Evolutionary conservation across 441 rosid genomes (phyloP).

Genomic region (Gossypium schwendimanii): DNA sequence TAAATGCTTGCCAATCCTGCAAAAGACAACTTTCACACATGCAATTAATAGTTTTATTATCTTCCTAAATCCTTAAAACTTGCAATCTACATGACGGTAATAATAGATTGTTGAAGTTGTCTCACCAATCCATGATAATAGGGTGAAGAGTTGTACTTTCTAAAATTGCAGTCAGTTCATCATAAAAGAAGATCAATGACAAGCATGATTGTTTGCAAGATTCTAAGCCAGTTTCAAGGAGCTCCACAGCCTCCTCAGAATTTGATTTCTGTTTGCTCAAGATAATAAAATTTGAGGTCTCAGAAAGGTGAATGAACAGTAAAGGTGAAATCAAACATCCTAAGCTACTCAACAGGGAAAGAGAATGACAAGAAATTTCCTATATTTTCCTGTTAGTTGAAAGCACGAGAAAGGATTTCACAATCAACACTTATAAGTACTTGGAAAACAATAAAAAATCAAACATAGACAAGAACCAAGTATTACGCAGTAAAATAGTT

Average conservation of each 20-base stretch:
- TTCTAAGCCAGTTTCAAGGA: constrained; percentile 56
- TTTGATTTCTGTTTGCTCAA: constrained; percentile 44
- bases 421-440: not conserved
- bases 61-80: constrained; percentile 14
- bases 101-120: constrained; percentile 15
- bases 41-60: constrained; percentile 9
- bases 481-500: not conserved
- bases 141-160: constrained; percentile 53
- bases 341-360: not conserved
- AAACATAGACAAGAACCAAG: not conserved
- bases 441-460: not conserved
- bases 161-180: constrained; percentile 56
- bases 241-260: constrained; percentile 70
- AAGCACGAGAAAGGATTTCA: not conserved
- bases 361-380: constrained; percentile 4
- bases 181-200: constrained; percentile 59
- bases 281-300: constrained; percentile 7
- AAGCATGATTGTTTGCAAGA: constrained; percentile 60
- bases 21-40: constrained; percentile 14
- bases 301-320: constrained; percentile 12
- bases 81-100: constrained; percentile 17
- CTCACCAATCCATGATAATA: constrained; percentile 72
- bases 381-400: not conserved
- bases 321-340: constrained; percentile 2
- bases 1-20: constrained; percentile 67